phyloP scores from a whole-genome alignment of 768 basidiomycete species.

The Phanerochaete sordida region DNA sequence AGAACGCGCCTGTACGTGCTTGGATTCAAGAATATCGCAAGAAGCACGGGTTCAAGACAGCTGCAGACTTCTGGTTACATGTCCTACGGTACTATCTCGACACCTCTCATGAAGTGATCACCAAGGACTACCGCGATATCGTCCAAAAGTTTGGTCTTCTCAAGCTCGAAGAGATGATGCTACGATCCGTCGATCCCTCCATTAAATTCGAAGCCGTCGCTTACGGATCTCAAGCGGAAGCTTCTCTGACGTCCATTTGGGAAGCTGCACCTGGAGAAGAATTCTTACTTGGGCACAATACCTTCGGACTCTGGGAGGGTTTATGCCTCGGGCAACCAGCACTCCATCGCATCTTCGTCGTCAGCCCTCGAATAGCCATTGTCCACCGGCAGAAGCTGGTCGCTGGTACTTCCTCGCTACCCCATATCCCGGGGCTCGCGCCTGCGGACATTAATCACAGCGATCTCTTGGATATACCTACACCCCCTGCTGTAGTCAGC shows the following conservation, averaged over 20 bases:
- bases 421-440: background rate
- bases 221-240: background rate
- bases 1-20: background rate
- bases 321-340: background rate
- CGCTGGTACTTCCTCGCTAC: background rate
- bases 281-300: background rate
- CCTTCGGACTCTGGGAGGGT: slow-evolving; percentile 1
- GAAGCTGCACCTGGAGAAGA: background rate
- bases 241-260: background rate
- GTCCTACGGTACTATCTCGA: slow-evolving; percentile 1
- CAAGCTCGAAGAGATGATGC: background rate
- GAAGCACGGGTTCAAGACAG: background rate
- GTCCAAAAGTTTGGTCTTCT: background rate
- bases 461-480: background rate
- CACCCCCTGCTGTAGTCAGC: background rate
- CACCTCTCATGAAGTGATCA: background rate
- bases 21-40: background rate
- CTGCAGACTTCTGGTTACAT: background rate
- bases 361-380: slow-evolving; percentile 1
- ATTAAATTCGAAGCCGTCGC: background rate
- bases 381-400: background rate
- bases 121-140: background rate
- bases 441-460: background rate
- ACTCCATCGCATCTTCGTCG: background rate
- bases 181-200: background rate